These are phyloP conservation scores for Cystofilobasidium bisporidii DNA, from an alignment of 768 basidiomycete genomes.

Conservation along the genomic window DNA sequence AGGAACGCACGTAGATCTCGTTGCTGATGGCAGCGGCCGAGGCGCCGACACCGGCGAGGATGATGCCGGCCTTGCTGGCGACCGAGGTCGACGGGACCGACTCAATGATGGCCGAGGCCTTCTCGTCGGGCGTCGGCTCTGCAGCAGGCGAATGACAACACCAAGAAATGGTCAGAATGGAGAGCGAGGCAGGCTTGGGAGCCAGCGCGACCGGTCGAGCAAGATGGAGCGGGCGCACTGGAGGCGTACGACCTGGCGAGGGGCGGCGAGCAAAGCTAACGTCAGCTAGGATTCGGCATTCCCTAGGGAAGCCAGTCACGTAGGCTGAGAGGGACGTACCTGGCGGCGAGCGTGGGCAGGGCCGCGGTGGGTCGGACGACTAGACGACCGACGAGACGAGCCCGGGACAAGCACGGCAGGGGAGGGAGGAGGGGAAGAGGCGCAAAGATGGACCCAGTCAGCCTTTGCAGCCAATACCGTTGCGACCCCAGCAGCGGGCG, in stretches of 20 bases:
- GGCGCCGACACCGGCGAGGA: conserved; percentile 79
- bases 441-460: not conserved
- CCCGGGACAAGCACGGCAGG: not conserved
- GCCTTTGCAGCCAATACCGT: not conserved
- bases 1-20: conserved; percentile 64
- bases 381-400: not conserved
- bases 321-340: not conserved
- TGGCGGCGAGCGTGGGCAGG: not conserved
- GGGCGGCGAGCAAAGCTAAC: not conserved
- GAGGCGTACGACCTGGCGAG: conserved; percentile 6
- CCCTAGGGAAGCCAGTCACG: not conserved
- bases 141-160: not conserved
- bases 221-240: not conserved
- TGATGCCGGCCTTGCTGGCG: conserved; percentile 88
- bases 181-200: not conserved
- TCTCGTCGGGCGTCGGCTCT: conserved; percentile 63
- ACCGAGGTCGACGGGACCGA: conserved; percentile 64
- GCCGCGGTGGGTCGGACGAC: conserved; percentile 1
- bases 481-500: too few species aligned
- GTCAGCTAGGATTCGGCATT: not conserved
- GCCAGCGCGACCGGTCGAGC: not conserved
- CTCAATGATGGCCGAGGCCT: conserved; percentile 82
- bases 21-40: conserved; percentile 88
- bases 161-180: not conserved
- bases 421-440: not conserved